A percentile compares a stretch with the other conserved stretches of the same genome.
Evolutionary conservation across 441 rosid genomes (phyloP).

Genomic region (Gossypium gossypioides): DNA sequence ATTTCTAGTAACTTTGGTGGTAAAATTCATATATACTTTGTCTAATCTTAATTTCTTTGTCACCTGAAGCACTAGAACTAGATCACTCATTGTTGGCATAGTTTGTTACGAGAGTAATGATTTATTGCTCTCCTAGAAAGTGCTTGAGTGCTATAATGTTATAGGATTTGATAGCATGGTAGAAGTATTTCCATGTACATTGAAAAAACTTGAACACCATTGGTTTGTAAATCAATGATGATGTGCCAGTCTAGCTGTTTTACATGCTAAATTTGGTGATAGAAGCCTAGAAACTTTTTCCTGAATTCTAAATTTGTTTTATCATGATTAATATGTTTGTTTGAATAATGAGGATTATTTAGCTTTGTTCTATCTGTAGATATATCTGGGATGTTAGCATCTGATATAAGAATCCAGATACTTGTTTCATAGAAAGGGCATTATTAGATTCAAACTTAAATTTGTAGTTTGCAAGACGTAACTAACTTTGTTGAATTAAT

Average conservation of each 20-base stretch:
- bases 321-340: neutral
- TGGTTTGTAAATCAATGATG: neutral
- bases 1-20: too few relatives aligned
- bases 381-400: neutral
- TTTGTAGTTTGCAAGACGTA: neutral
- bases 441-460: neutral
- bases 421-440: neutral
- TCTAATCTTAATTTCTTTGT: neutral
- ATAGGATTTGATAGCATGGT: neutral
- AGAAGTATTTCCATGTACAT: neutral
- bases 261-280: neutral
- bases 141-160: conserved; percentile 4
- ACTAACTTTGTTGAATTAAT: neutral
- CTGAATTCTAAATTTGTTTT: neutral
- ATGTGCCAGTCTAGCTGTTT: neutral
- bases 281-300: neutral
- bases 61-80: neutral
- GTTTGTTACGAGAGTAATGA: neutral
- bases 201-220: neutral
- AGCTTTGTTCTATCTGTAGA: neutral
- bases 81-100: neutral
- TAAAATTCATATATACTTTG: too few relatives aligned
- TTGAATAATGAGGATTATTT: neutral
- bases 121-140: neutral
- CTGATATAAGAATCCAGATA: neutral